Conservation (phyloP, 768 basidiomycete genomes). For the Boletus coccyginus region DNA sequence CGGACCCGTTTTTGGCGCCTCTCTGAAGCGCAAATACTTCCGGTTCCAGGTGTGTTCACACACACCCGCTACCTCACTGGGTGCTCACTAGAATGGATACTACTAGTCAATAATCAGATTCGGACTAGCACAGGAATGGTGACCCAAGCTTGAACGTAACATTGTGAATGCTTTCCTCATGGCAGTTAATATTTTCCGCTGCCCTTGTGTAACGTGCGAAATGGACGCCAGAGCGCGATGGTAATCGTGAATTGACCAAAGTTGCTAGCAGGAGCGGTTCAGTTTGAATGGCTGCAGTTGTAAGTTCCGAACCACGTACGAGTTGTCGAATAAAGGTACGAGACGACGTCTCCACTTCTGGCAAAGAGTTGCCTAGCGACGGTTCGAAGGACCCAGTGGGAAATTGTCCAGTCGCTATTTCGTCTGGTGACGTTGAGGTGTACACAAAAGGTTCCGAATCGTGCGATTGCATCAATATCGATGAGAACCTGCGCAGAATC, state of each 20-base stretch:
- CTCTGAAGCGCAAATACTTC: too few relatives aligned
- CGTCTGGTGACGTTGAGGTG: not conserved
- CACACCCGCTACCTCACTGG: too few relatives aligned
- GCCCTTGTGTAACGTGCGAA: not conserved
- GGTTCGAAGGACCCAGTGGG: not conserved
- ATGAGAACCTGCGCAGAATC: not conserved
- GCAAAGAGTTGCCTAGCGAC: not conserved
- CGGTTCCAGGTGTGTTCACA: too few relatives aligned
- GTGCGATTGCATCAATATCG: too few relatives aligned
- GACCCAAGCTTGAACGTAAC: not conserved
- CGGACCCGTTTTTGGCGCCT: too few relatives aligned
- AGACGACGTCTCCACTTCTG: not conserved
- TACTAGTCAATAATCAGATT: not conserved
- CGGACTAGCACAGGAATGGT: not conserved
- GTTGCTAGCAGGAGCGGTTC: too few relatives aligned
- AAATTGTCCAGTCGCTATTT: not conserved
- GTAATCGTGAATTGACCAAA: not conserved
- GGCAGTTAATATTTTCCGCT: not conserved
- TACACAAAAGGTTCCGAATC: not conserved
- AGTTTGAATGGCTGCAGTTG: too few relatives aligned
- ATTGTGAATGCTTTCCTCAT: too few relatives aligned
- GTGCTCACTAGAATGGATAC: too few relatives aligned
- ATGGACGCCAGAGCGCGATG: not conserved
- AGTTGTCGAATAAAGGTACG: not conserved
- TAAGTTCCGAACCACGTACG: too few relatives aligned